phyloP scores from a whole-genome alignment of 1,284 basidiomycete genomes.

The Ganoderma boninense region DNA sequence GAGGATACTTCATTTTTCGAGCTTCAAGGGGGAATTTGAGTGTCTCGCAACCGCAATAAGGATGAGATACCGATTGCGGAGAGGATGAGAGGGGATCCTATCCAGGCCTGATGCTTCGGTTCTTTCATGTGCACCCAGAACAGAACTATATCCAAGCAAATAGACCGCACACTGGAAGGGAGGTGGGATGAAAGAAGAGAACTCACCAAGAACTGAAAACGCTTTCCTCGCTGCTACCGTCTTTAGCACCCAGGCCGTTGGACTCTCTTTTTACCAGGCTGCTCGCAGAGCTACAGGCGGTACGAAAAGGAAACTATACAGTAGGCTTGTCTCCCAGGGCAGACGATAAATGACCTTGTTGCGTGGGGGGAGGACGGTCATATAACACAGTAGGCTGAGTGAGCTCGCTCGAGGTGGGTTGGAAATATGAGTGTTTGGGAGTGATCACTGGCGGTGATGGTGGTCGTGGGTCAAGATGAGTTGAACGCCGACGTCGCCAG shows the following conservation, averaged over 20 bases:
- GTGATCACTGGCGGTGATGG: conserved; percentile 1
- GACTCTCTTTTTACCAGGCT: too few species aligned
- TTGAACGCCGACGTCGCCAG: not conserved
- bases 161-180: not conserved
- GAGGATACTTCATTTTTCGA: too few species aligned
- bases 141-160: not conserved
- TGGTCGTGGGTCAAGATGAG: conserved; percentile 4
- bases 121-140: not conserved
- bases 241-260: not conserved
- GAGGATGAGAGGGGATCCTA: not conserved
- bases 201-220: not conserved
- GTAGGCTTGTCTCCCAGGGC: too few species aligned
- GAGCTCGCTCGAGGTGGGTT: not conserved
- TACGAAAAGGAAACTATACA: too few species aligned
- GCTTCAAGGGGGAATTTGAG: too few species aligned
- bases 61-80: not conserved
- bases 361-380: too few species aligned
- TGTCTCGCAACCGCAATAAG: too few species aligned
- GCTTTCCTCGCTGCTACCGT: not conserved
- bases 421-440: not conserved
- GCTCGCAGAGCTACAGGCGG: too few species aligned
- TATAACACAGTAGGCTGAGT: too few species aligned
- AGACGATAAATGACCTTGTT: too few species aligned
- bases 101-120: not conserved
- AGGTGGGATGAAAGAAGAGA: too few species aligned